Evolutionary conservation across 768 basidiomycete species (phyloP).

Genomic region (Psilocybe cubensis): DNA sequence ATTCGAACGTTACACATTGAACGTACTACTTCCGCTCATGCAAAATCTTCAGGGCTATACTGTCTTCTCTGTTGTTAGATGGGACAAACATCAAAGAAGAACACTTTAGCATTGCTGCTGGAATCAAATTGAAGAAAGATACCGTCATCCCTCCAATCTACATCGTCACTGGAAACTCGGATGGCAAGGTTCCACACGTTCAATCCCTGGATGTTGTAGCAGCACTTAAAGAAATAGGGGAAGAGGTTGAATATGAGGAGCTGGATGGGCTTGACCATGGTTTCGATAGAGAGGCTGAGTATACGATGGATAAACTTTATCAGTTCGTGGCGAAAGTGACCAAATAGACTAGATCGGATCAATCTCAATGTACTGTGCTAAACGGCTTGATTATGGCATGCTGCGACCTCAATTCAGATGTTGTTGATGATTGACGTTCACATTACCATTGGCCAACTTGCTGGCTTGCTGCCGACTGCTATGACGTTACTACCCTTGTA

Average conservation of each 20-base stretch:
- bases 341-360: no score
- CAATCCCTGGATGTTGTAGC: conserved; percentile 38
- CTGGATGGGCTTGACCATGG: conserved; percentile 34
- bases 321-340: conserved; percentile 21
- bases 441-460: no score
- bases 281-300: conserved; percentile 34
- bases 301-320: conserved; percentile 39
- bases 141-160: conserved; percentile 33
- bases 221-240: conserved; percentile 26
- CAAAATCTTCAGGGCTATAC: conserved; percentile 26
- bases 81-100: conserved; percentile 32
- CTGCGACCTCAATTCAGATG: no score
- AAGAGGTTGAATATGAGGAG: conserved; percentile 34
- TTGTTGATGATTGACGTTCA: no score
- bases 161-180: conserved; percentile 38
- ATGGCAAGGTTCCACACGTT: conserved; percentile 35
- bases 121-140: conserved; percentile 21
- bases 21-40: not conserved
- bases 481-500: no score
- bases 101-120: conserved; percentile 32
- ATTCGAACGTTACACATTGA: not conserved
- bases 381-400: no score
- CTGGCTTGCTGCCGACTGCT: no score
- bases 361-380: no score
- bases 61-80: conserved; percentile 32